Evolutionary conservation across 1,139 yeast genomes (phyloP), one percentile per base, ranked within the genome.

Genomic region (Casaregolazyma lundiana): DNA sequence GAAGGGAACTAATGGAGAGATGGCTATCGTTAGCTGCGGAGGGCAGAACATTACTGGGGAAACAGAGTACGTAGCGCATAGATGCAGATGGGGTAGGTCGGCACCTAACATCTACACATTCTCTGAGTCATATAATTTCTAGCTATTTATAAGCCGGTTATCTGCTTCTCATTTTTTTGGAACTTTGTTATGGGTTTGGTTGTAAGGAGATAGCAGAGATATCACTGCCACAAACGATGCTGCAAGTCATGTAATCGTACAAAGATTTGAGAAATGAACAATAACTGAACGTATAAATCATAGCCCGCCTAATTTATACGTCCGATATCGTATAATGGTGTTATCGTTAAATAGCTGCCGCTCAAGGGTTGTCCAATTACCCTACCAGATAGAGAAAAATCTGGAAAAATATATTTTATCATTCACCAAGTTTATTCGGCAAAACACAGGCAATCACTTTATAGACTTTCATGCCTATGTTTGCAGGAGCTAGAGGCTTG

Each of bases 21-120:
- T 71, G 48, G 74, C 75, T 0, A 69, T 72, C 2, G 53, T 66
- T 15, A 59, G 67, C 18, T 72, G 76, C 62, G 77, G 77, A 0
- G 71, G 74, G 3, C 55, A 49, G 3, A 43, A 42, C 2, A 64
- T 72, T 43, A 60, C 67, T 2, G 56, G 64, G 19, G 47, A 49
- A 15, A 58, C 70, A 9, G 67, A 63, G 45, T 53, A 50, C 4
- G 60, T 54, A 36, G 64, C 72, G 46, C 70, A 68, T 47, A 54
- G 45, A 32, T 62, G 61, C 36, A 59, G 72, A 41, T 59, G 64
- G 58, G 44, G 49, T 13, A 56, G 55, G 9, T 54, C 59, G 9
- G 45, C 53, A 2, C 54, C 54, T 3, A 52, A 56, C 16, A 45
- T 57, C 22, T 58, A 57, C 41, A 44, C 53, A 20, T 57, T 54